A percentile compares a stretch with the other conserved stretches of the same genome.
Evolutionary conservation across 768 basidiomycete species (phyloP).

Genomic region (Mycena vulgaris): DNA sequence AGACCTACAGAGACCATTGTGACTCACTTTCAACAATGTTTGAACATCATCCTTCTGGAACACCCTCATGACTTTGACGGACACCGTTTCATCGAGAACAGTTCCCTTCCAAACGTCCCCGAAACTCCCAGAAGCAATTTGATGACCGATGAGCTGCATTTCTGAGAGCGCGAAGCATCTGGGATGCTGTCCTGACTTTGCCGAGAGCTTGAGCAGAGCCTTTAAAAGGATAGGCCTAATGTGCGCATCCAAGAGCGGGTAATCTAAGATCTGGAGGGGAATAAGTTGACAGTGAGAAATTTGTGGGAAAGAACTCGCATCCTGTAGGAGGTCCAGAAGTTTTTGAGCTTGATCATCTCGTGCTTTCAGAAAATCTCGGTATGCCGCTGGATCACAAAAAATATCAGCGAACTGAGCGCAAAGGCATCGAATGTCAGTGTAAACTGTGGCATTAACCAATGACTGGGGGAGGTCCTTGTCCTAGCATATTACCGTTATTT

Average conservation of each 20-base stretch:
- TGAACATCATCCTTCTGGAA: conserved; percentile 30
- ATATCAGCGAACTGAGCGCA: conserved; percentile 31
- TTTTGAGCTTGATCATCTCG: conserved; percentile 33
- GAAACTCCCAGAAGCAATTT: conserved; percentile 29
- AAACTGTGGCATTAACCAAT: conserved; percentile 28
- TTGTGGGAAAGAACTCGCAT: conserved; percentile 8
- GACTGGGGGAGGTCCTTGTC: conserved; percentile 23
- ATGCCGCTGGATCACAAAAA: conserved; percentile 4
- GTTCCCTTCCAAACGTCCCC: conserved; percentile 37
- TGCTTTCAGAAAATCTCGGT: conserved; percentile 26
- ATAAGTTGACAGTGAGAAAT: not conserved
- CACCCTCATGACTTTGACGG: conserved; percentile 37
- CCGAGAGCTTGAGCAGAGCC: conserved; percentile 31
- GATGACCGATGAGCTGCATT: conserved; percentile 20
- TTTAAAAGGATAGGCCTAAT: conserved; percentile 33
- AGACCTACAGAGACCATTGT: not conserved
- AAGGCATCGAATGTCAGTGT: conserved; percentile 33
- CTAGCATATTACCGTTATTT: conserved; percentile 1
- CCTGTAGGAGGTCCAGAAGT: conserved; percentile 41
- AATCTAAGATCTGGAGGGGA: conserved; percentile 32
- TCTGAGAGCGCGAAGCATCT: conserved; percentile 32
- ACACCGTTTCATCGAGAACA: conserved; percentile 28
- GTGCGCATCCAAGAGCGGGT: conserved; percentile 31
- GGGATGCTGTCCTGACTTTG: conserved; percentile 27
- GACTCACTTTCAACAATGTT: conserved; percentile 24